A percentile compares a stretch with the other conserved stretches of the same genome.
Conservation (phyloP, 2,329 filamentous ascomycete species). For the Beauveria medogensis region DNA sequence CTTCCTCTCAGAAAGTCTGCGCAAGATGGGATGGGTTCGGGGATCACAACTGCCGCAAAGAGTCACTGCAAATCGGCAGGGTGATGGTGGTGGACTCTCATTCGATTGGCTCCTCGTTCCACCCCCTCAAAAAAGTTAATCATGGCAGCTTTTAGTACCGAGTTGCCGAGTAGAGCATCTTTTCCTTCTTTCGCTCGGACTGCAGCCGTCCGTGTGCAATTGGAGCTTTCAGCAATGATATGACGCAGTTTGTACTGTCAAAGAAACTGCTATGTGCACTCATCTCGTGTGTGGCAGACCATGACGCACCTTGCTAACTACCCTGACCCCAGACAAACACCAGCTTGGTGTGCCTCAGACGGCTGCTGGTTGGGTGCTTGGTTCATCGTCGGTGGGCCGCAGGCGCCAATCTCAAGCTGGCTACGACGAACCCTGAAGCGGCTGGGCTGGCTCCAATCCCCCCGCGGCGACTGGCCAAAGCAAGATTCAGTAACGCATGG, state of each 20-base stretch:
- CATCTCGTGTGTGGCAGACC: slow-evolving; percentile 2
- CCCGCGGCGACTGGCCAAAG: neutral
- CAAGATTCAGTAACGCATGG: neutral
- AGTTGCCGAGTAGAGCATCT: neutral
- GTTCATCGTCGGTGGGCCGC: neutral
- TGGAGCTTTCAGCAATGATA: slow-evolving; percentile 8
- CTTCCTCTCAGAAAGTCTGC: neutral
- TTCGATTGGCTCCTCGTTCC: slow-evolving; percentile 2
- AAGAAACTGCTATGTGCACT: neutral
- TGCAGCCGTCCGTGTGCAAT: neutral
- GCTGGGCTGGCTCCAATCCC: neutral
- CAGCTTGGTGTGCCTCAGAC: neutral
- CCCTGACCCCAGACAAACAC: neutral
- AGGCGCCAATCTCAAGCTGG: slow-evolving; percentile 3
- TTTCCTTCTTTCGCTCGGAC: neutral
- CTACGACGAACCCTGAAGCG: slow-evolving; percentile 2
- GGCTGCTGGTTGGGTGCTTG: slow-evolving; percentile 4
- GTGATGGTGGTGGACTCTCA: slow-evolving; percentile 2
- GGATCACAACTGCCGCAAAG: slow-evolving; percentile 5
- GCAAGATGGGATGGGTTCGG: neutral
- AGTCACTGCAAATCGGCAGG: neutral
- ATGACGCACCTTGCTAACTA: neutral
- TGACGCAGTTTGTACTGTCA: slow-evolving; percentile 24
- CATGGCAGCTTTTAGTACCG: neutral
- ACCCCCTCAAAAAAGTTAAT: neutral